Percentiles rank a stretch among this genome's conserved stretches.
phyloP scores from a whole-genome alignment of 352 stramenopile genomes.

The Phytophthora pini region DNA sequence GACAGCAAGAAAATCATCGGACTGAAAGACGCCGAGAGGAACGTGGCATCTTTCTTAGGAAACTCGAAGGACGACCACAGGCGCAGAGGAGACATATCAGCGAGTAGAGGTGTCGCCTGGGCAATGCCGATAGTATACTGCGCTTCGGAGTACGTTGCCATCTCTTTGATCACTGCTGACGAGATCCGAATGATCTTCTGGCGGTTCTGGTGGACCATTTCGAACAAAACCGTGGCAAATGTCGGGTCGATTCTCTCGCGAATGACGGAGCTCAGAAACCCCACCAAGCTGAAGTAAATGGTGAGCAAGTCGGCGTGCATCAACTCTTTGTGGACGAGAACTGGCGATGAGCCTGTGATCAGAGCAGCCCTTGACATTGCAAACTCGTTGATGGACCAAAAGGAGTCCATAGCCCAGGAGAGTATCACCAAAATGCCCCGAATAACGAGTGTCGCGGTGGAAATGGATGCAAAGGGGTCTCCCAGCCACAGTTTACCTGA shows the following conservation, averaged over 20 bases:
- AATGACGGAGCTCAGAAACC: conserved; percentile 25
- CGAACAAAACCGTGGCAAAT: conserved; percentile 24
- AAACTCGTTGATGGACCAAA: conserved; percentile 46
- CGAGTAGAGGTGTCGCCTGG: conserved; percentile 7
- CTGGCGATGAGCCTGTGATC: conserved; percentile 1
- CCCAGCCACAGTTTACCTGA: conserved; percentile 47
- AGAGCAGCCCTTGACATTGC: conserved; percentile 26
- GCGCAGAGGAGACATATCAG: conserved; percentile 25
- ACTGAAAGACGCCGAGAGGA: conserved; percentile 18
- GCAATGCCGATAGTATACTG: conserved; percentile 22
- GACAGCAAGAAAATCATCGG: conserved; percentile 26
- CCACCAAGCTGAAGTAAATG: conserved; percentile 24
- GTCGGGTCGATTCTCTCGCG: conserved; percentile 32
- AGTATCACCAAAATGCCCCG: conserved; percentile 31
- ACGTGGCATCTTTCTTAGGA: conserved; percentile 16
- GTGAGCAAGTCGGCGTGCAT: conserved; percentile 39
- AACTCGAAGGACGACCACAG: conserved; percentile 29
- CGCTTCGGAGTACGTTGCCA: conserved; percentile 6
- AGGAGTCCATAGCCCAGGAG: conserved; percentile 35
- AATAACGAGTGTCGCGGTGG: conserved; percentile 24
- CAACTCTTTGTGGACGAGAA: conserved; percentile 29
- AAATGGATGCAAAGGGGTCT: conserved; percentile 46
- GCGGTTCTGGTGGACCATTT: conserved; percentile 20
- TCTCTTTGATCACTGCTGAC: conserved; percentile 10
- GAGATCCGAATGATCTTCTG: conserved; percentile 5